Conservation (phyloP, 768 basidiomycete species). For the Serpula lacrymans region DNA sequence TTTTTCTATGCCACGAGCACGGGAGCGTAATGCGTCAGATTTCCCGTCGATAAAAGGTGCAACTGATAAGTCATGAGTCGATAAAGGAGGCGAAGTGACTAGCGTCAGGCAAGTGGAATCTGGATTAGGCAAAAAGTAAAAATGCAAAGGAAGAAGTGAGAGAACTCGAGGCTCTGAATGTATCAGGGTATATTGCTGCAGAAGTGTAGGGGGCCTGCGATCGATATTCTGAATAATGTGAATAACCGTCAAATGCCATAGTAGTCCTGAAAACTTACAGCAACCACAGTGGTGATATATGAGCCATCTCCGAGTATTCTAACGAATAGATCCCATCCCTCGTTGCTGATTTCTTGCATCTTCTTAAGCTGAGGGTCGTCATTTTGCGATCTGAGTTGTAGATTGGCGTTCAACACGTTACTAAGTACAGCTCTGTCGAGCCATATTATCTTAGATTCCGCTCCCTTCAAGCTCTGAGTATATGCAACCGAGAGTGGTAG, state of each 20-base stretch:
- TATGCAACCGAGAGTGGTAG: slow-evolving; percentile 38
- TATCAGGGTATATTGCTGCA: slow-evolving; percentile 71
- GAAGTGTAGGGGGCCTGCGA: slow-evolving; percentile 78
- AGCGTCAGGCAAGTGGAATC: slow-evolving; percentile 47
- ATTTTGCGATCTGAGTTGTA: slow-evolving; percentile 36
- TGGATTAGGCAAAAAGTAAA: slow-evolving; percentile 51
- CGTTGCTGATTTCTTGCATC: slow-evolving; percentile 62
- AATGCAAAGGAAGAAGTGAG: slow-evolving; percentile 43
- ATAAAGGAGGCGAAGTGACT: slow-evolving; percentile 64
- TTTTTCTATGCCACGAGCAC: slow-evolving; percentile 38
- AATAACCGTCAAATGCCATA: slow-evolving; percentile 5
- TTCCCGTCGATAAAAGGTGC: slow-evolving; percentile 59
- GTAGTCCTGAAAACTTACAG: slow-evolving; percentile 44
- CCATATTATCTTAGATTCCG: slow-evolving; percentile 58
- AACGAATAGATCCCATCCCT: slow-evolving; percentile 78
- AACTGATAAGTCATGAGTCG: slow-evolving; percentile 56
- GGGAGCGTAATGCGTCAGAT: slow-evolving; percentile 48
- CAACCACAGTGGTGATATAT: slow-evolving; percentile 67
- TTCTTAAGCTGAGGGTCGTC: slow-evolving; percentile 29
- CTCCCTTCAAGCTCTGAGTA: slow-evolving; percentile 19
- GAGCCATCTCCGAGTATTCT: slow-evolving; percentile 71
- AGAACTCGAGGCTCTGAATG: slow-evolving; percentile 54
- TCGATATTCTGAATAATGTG: slow-evolving; percentile 70
- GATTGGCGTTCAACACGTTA: slow-evolving; percentile 40
- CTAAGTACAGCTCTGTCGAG: slow-evolving; percentile 62